phyloP scores from a whole-genome alignment of 108 stramenopile genomes.

The Skeletonema marinoi region DNA sequence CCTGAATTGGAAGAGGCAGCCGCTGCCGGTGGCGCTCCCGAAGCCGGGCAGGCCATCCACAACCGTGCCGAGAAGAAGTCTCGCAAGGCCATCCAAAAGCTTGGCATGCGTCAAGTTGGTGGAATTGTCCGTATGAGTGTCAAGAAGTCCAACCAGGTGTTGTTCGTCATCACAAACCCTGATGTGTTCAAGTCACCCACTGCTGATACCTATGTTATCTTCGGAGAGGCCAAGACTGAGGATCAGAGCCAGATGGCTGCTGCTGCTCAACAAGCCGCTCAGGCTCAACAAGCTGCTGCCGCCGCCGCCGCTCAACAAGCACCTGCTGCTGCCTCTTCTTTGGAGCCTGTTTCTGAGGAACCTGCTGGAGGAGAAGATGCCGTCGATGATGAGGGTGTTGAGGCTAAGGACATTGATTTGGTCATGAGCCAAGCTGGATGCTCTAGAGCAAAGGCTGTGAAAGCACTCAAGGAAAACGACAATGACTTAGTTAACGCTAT shows the following conservation, averaged over 20 bases:
- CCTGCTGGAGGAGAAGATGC: constrained; percentile 38
- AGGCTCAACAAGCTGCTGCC: constrained; percentile 74
- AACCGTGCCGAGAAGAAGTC: constrained; percentile 99
- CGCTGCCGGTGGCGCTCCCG: constrained; percentile 45
- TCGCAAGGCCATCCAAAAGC: constrained; percentile 98
- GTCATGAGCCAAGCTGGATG: constrained; percentile 93
- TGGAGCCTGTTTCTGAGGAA: constrained; percentile 33
- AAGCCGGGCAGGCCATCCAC: constrained; percentile 53
- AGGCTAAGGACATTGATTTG: constrained; percentile 96
- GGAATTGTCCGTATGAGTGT: constrained; percentile 96
- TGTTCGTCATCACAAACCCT: constrained; percentile 95
- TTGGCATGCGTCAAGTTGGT: constrained; percentile 93
- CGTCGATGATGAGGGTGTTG: constrained; percentile 91
- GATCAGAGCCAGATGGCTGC: constrained; percentile 85
- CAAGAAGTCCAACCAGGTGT: constrained; percentile 96
- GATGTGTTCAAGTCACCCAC: constrained; percentile 95
- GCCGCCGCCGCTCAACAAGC: constrained; percentile 59
- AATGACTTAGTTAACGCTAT: constrained; percentile 97
- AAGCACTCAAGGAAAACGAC: constrained; percentile 94
- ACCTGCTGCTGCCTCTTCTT: constrained; percentile 32
- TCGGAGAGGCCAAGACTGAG: constrained; percentile 99
- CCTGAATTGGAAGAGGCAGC: constrained; percentile 54
- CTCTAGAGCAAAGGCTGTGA: constrained; percentile 88
- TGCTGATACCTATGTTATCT: constrained; percentile 97
- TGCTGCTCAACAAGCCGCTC: constrained; percentile 84